Evolutionary conservation across 805 yeast genomes (phyloP).

Genomic region (Candida sithepensis): DNA sequence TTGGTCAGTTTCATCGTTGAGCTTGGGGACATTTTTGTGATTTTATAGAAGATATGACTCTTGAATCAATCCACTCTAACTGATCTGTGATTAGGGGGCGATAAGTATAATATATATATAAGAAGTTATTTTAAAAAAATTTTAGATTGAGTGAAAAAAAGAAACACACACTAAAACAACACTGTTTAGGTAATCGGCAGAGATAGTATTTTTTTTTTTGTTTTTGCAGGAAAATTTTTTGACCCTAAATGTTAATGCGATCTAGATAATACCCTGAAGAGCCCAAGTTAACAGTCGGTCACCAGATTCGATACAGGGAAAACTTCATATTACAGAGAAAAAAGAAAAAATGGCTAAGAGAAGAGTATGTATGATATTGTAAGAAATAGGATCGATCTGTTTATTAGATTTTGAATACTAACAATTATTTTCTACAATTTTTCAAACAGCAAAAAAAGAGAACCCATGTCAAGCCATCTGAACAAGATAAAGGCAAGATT

Average conservation of each 20-base stretch:
- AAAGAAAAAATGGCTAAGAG: slow-evolving; percentile 28
- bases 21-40: slow-evolving; percentile 18
- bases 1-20: slow-evolving; percentile 1
- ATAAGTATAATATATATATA: no score
- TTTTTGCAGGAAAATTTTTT: slow-evolving; percentile 5
- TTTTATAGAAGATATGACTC: neutral
- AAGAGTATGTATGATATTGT: slow-evolving; percentile 34
- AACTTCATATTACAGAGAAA: neutral
- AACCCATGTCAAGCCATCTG: slow-evolving; percentile 69
- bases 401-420: neutral
- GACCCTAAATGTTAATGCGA: neutral
- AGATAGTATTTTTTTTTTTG: no score
- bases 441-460: slow-evolving; percentile 61
- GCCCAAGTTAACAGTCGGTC: no score
- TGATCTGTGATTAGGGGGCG: neutral
- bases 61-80: no score
- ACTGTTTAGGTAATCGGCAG: neutral
- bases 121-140: neutral
- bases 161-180: neutral
- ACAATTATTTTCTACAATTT: neutral
- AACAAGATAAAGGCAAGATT: slow-evolving; percentile 65
- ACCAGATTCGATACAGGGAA: no score
- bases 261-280: neutral
- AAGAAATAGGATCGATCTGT: no score
- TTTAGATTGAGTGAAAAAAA: neutral